These are phyloP conservation scores for Cunninghamia lanceolata DNA, from an alignment of 75 land plant genomes.

Conservation along the genomic window DNA sequence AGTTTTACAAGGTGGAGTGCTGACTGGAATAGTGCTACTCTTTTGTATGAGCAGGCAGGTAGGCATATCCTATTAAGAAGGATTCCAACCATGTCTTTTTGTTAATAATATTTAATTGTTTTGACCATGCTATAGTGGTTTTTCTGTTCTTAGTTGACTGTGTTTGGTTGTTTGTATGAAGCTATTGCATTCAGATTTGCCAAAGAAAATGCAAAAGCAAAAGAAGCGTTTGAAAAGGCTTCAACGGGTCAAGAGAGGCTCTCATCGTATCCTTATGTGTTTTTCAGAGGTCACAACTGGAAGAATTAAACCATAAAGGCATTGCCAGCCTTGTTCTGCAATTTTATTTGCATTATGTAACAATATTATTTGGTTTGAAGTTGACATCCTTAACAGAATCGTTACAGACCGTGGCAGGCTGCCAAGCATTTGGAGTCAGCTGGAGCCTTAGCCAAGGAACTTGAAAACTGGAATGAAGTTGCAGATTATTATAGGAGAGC, in stretches of 20 bases:
- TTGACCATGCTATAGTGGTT: background rate
- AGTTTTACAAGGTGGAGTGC: conserved; percentile 86
- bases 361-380: background rate
- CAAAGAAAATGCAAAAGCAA: conserved; percentile 79
- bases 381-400: conserved; percentile 27
- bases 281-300: background rate
- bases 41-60: conserved; percentile 95
- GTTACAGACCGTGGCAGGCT: conserved; percentile 89
- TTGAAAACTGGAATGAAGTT: conserved; percentile 66
- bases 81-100: background rate
- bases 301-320: background rate
- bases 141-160: background rate
- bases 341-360: conserved; percentile 9
- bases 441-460: conserved; percentile 84
- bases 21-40: conserved; percentile 84
- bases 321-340: background rate
- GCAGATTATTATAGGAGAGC: conserved; percentile 72
- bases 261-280: conserved; percentile 82
- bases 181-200: conserved; percentile 62
- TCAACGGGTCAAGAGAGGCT: conserved; percentile 90
- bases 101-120: background rate
- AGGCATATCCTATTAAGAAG: background rate
- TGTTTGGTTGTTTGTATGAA: conserved; percentile 18
- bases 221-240: conserved; percentile 89
- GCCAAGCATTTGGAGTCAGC: conserved; percentile 96